A percentile compares a stretch with the other conserved stretches of the same genome.
Evolutionary conservation across 148 eudicot species (phyloP).

Genomic region (Rhododendron griersonianum): DNA sequence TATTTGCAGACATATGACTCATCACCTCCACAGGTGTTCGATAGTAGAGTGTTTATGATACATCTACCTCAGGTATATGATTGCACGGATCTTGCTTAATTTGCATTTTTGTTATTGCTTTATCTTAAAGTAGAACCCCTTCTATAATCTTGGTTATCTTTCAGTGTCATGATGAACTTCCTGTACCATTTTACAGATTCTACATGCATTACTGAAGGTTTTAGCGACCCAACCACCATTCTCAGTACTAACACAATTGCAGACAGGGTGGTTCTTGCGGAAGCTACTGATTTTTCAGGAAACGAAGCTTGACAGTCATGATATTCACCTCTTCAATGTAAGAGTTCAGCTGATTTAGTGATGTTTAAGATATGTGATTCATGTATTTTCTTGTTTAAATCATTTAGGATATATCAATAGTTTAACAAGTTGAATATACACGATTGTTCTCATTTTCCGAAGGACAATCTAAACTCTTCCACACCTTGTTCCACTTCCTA

Average conservation of each 20-base stretch:
- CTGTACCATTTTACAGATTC: conserved; percentile 30
- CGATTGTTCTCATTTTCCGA: not conserved
- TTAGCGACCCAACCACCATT: conserved; percentile 33
- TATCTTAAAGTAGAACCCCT: not conserved
- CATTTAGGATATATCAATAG: not conserved
- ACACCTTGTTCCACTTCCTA: not conserved
- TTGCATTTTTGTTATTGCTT: not conserved
- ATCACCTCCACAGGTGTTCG: conserved; percentile 16
- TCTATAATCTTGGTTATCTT: not conserved
- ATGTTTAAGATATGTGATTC: conserved; percentile 9
- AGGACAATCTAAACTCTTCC: not conserved
- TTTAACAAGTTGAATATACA: not conserved
- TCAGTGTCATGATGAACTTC: conserved; percentile 7
- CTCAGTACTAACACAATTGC: conserved; percentile 38
- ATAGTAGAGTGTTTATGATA: conserved; percentile 19
- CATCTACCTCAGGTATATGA: conserved; percentile 42
- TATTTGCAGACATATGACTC: conserved; percentile 26
- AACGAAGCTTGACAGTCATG: conserved; percentile 32
- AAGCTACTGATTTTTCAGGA: conserved; percentile 39
- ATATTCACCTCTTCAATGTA: conserved; percentile 37
- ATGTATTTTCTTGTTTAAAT: conserved; percentile 4
- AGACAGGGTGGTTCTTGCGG: conserved; percentile 43
- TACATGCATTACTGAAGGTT: conserved; percentile 34
- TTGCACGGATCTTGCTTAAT: not conserved
- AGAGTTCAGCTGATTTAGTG: conserved; percentile 27